Evolutionary conservation across 2,329 filamentous ascomycete species (phyloP).

Genomic region (Cladosporium velox): DNA sequence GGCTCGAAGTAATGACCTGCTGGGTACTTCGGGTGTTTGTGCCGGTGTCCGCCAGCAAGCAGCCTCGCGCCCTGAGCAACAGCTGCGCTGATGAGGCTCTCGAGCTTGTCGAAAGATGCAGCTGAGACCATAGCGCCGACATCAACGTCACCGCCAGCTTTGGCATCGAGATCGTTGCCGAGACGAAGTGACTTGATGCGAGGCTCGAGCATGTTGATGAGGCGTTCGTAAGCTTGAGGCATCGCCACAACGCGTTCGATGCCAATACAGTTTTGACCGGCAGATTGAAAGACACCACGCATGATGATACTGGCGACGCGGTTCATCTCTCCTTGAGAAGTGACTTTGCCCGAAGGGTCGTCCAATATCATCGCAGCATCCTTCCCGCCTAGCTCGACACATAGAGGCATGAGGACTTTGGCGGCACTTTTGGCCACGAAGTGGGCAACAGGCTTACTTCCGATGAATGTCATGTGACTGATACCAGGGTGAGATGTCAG

Average conservation of each 20-base stretch:
- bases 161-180: conserved; percentile 66
- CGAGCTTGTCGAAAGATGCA: conserved; percentile 72
- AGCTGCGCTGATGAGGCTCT: conserved; percentile 74
- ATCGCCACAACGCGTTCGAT: conserved; percentile 89
- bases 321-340: conserved; percentile 59
- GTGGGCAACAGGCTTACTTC: conserved; percentile 81
- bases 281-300: conserved; percentile 90
- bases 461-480: conserved; percentile 92
- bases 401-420: conserved; percentile 80
- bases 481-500: conserved; percentile 84
- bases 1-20: conserved; percentile 89
- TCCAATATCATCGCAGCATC: conserved; percentile 90
- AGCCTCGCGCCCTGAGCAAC: conserved; percentile 77
- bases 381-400: conserved; percentile 92
- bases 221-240: conserved; percentile 70
- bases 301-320: conserved; percentile 81
- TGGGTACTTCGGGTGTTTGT: conserved; percentile 70
- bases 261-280: conserved; percentile 96
- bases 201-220: conserved; percentile 70
- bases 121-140: conserved; percentile 89
- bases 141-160: conserved; percentile 58
- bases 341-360: conserved; percentile 56
- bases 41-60: conserved; percentile 74
- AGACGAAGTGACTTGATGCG: conserved; percentile 74
- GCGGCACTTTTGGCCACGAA: conserved; percentile 85